phyloP scores from a whole-genome alignment of 2,329 filamentous ascomycete species.

The Calonectria leucothoes region DNA sequence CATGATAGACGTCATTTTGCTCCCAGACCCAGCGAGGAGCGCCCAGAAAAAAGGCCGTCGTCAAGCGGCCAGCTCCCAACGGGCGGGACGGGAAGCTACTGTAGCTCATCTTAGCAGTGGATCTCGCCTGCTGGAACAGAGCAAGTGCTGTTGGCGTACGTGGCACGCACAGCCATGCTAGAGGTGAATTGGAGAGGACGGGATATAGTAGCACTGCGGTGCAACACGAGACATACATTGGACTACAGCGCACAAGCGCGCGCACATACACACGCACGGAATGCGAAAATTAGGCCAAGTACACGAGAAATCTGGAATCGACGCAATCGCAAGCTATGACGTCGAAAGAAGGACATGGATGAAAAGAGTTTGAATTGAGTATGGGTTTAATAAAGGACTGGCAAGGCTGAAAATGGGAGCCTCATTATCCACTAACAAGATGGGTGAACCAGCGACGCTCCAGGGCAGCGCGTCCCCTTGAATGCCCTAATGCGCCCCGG shows the following conservation, averaged over 20 bases:
- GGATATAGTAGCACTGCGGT: constrained; percentile 7
- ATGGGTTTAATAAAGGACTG: neutral
- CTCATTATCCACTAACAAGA: constrained; percentile 5
- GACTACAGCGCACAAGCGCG: neutral
- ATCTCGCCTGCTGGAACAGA: constrained; percentile 8
- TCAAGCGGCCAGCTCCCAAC: neutral
- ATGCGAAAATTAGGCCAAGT: constrained; percentile 7
- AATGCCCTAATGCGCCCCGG: constrained; percentile 12
- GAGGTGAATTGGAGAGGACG: constrained; percentile 5
- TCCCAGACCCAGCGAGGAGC: neutral
- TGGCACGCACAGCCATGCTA: constrained; percentile 17
- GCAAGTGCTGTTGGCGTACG: constrained; percentile 20
- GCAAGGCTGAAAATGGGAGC: constrained; percentile 14
- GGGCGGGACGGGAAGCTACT: constrained; percentile 17
- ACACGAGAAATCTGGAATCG: neutral
- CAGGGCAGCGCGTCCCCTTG: constrained; percentile 8
- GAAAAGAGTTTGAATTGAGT: constrained; percentile 3
- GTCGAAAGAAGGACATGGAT: constrained; percentile 5
- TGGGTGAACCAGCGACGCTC: neutral
- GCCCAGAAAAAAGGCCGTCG: neutral
- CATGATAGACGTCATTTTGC: neutral
- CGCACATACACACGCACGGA: constrained; percentile 6
- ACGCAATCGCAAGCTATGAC: neutral
- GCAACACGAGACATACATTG: constrained; percentile 21
- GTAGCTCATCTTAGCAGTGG: constrained; percentile 20